Conservation (phyloP, 2,329 filamentous ascomycete genomes). For the Emergomyces orientalis region DNA sequence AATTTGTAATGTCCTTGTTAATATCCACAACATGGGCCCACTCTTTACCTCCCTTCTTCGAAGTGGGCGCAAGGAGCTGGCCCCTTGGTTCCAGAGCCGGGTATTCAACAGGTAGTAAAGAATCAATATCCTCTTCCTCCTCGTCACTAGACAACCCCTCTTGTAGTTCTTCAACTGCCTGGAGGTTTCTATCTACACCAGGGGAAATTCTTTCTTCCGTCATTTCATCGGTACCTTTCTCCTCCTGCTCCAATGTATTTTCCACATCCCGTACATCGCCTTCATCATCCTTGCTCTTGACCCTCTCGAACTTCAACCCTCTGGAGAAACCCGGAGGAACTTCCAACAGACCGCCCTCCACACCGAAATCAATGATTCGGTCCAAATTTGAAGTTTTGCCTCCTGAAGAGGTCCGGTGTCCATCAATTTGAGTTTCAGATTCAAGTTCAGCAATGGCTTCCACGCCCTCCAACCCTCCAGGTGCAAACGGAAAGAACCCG, state of each 20-base stretch:
- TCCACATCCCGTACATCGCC: constrained; percentile 57
- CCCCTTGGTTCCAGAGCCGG: constrained; percentile 78
- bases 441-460: constrained; percentile 78
- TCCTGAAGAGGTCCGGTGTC: constrained; percentile 33
- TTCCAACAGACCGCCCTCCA: constrained; percentile 68
- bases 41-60: constrained; percentile 68
- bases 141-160: constrained; percentile 27
- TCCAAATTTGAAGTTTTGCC: constrained; percentile 50
- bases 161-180: constrained; percentile 17
- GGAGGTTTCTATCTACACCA: constrained; percentile 27
- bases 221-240: constrained; percentile 31
- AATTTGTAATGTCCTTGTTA: constrained; percentile 87
- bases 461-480: constrained; percentile 77
- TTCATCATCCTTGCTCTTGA: constrained; percentile 51
- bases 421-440: constrained; percentile 55
- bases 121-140: constrained; percentile 60
- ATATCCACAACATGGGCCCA: constrained; percentile 99
- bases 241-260: constrained; percentile 23
- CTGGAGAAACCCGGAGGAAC: constrained; percentile 71
- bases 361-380: constrained; percentile 72
- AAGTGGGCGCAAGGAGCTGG: constrained; percentile 60
- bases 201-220: constrained; percentile 39
- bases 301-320: constrained; percentile 62
- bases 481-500: constrained; percentile 89
- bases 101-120: constrained; percentile 83